Evolutionary conservation across 176 grass and related monocot species (phyloP).

Genomic region (Phyllostachys edulis): DNA sequence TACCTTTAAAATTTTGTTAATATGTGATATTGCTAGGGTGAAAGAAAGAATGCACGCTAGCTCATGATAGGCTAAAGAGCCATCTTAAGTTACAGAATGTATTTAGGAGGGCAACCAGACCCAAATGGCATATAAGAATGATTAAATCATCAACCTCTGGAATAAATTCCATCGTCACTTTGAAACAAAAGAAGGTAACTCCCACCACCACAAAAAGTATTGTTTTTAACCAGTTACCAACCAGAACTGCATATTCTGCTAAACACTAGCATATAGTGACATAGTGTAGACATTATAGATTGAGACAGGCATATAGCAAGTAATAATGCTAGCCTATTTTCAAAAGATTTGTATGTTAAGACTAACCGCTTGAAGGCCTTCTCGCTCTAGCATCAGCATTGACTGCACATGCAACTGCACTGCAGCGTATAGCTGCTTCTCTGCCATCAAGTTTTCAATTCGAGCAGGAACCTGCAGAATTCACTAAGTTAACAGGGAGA

Average conservation of each 20-base stretch:
- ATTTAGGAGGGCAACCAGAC: not conserved
- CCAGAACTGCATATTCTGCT: not conserved
- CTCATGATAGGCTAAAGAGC: not conserved
- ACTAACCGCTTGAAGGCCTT: conserved; percentile 99
- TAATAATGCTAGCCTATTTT: conserved; percentile 1
- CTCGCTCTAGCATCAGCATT: conserved; percentile 85
- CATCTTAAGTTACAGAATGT: not conserved
- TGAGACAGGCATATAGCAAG: conserved; percentile 14
- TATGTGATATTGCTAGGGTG: conserved; percentile 19
- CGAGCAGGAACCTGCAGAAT: conserved; percentile 82
- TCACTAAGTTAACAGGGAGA: conserved; percentile 25
- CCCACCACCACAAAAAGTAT: not conserved
- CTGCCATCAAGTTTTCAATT: conserved; percentile 78
- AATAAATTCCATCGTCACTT: conserved; percentile 17
- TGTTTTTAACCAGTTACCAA: not conserved
- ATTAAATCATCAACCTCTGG: conserved; percentile 14
- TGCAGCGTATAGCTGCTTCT: conserved; percentile 95
- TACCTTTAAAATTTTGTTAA: conserved; percentile 69
- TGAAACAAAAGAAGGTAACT: not conserved
- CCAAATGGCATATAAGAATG: conserved; percentile 6
- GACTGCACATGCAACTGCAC: conserved; percentile 96
- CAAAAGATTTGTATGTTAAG: conserved; percentile 13
- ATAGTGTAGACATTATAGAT: not conserved
- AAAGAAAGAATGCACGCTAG: conserved; percentile 28
- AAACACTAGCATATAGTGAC: not conserved